Percentiles rank a stretch among this genome's conserved stretches.
Evolutionary conservation across 306 rosid genomes (phyloP).

Genomic region (Hippophae tibetana): DNA sequence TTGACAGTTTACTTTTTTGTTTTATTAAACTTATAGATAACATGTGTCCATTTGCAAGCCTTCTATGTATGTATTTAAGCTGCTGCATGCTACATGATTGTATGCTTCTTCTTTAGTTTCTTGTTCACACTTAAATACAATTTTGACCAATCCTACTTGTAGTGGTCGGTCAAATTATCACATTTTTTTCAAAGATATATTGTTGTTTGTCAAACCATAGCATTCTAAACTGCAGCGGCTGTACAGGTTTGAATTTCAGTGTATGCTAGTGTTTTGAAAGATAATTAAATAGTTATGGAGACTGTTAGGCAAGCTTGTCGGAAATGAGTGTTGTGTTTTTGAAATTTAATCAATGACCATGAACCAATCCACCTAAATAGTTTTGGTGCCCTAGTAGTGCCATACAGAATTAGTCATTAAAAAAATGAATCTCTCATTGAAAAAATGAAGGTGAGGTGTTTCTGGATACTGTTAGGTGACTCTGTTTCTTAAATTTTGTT

Average conservation of each 20-base stretch:
- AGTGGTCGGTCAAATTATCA: conserved; percentile 52
- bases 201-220: conserved; percentile 64
- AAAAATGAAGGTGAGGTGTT: too few relatives aligned
- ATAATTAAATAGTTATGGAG: conserved; percentile 5
- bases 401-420: too few relatives aligned
- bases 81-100: conserved; percentile 96
- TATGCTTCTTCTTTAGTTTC: conserved; percentile 30
- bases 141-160: conserved; percentile 14
- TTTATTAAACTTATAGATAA: too few relatives aligned
- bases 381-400: neutral
- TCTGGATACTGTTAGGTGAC: too few relatives aligned
- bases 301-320: conserved; percentile 6
- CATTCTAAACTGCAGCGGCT: conserved; percentile 89
- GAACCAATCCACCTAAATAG: too few relatives aligned
- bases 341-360: neutral
- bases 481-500: too few relatives aligned
- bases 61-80: conserved; percentile 32
- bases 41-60: neutral
- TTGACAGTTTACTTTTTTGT: too few relatives aligned
- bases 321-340: neutral
- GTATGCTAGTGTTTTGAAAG: conserved; percentile 10
- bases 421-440: too few relatives aligned
- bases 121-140: conserved; percentile 16
- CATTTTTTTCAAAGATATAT: conserved; percentile 63
- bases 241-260: conserved; percentile 57